These are phyloP conservation scores for Colletotrichum sp. DNA, from an alignment of 2,329 filamentous ascomycete species.

Conservation along the genomic window DNA sequence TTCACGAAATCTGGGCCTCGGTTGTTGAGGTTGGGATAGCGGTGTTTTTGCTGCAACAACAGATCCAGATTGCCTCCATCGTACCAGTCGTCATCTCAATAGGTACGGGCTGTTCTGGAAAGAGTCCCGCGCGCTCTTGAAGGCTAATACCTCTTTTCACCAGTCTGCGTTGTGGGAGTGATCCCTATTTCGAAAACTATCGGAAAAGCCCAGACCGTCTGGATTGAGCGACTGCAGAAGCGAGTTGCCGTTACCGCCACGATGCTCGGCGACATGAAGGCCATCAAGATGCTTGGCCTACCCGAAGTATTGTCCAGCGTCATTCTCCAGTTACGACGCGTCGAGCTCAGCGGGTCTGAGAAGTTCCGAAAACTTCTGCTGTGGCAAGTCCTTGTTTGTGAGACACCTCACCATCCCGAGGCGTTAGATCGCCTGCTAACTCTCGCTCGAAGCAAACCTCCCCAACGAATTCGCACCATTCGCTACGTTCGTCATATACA, in stretches of 20 bases:
- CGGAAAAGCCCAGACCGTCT: slow-evolving; percentile 40
- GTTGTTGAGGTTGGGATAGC: slow-evolving; percentile 28
- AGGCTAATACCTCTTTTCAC: too few species aligned
- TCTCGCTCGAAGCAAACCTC: neutral
- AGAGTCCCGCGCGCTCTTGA: too few species aligned
- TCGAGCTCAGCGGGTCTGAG: slow-evolving; percentile 24
- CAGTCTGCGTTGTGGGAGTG: slow-evolving; percentile 37
- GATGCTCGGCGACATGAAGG: slow-evolving; percentile 54
- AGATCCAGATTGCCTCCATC: slow-evolving; percentile 45
- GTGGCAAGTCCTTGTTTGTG: slow-evolving; percentile 13
- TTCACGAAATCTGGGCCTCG: slow-evolving; percentile 26
- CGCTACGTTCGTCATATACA: slow-evolving; percentile 17
- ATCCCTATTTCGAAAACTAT: slow-evolving; percentile 27
- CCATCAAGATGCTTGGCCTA: slow-evolving; percentile 54
- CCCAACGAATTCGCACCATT: slow-evolving; percentile 11
- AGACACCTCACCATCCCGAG: neutral
- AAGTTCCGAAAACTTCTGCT: slow-evolving; percentile 24
- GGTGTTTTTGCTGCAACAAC: slow-evolving; percentile 26
- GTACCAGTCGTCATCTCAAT: slow-evolving; percentile 50
- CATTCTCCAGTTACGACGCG: slow-evolving; percentile 21
- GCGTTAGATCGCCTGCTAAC: neutral
- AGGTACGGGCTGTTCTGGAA: too few species aligned
- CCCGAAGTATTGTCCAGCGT: slow-evolving; percentile 37
- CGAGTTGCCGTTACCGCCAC: slow-evolving; percentile 52
- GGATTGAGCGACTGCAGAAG: slow-evolving; percentile 53